Conservation (phyloP, 2,329 filamentous ascomycete genomes). For the Verruconis gallopava region DNA sequence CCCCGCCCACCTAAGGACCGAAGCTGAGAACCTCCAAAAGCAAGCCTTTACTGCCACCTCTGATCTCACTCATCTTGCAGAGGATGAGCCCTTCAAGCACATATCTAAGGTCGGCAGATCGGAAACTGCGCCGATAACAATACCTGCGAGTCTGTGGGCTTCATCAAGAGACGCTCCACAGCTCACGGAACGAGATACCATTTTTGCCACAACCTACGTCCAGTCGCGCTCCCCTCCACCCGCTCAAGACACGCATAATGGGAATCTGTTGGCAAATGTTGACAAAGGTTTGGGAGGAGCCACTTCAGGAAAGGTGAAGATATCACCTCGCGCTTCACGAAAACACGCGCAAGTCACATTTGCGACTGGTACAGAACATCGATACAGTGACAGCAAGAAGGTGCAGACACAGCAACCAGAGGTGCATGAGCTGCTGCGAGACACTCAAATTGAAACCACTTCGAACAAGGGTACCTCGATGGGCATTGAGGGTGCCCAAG, state of each 20-base stretch:
- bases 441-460: slow-evolving; percentile 22
- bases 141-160: slow-evolving; percentile 19
- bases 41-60: slow-evolving; percentile 2
- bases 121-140: slow-evolving; percentile 21
- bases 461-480: background rate
- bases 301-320: slow-evolving; percentile 3
- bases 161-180: slow-evolving; percentile 32
- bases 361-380: background rate
- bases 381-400: slow-evolving; percentile 20
- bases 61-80: background rate
- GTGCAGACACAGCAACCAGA: slow-evolving; percentile 12
- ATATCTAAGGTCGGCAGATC: slow-evolving; percentile 24
- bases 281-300: slow-evolving; percentile 2
- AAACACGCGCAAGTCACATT: background rate
- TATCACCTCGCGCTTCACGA: background rate
- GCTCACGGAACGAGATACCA: slow-evolving; percentile 49
- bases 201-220: slow-evolving; percentile 48
- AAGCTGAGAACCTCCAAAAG: background rate
- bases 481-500: slow-evolving; percentile 21
- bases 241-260: slow-evolving; percentile 2
- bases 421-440: slow-evolving; percentile 15
- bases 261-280: slow-evolving; percentile 3
- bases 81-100: slow-evolving; percentile 7
- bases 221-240: slow-evolving; percentile 5
- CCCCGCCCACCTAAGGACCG: slow-evolving; percentile 26